Percentiles rank a stretch among this genome's conserved stretches.
Conservation (phyloP, 2,329 filamentous ascomycete species). For the Aspergillus sp. region DNA sequence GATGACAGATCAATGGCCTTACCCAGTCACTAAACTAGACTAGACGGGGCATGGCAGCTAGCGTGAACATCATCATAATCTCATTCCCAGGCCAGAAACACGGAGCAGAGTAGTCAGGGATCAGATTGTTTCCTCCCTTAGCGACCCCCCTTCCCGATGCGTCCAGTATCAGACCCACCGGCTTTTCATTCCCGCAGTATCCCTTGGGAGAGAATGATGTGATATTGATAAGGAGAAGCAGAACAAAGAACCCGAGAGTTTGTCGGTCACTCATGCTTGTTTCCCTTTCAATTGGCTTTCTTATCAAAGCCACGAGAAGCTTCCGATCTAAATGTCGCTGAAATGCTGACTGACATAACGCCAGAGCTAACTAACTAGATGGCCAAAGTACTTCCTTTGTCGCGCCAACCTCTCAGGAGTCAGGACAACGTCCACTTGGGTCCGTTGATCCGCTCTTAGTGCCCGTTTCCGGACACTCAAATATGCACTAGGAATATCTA, state of each 20-base stretch:
- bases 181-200: neutral
- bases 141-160: no score
- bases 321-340: neutral
- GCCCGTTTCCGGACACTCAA: neutral
- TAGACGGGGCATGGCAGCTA: neutral
- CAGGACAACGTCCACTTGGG: neutral
- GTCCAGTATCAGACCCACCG: neutral
- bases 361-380: neutral
- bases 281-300: neutral
- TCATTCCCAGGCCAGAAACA: neutral
- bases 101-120: no score
- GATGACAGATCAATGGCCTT: neutral
- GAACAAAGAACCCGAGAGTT: slow-evolving; percentile 4
- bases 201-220: neutral
- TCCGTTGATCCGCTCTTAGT: neutral
- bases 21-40: neutral
- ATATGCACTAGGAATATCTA: neutral
- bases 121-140: no score
- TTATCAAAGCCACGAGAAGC: neutral
- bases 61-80: neutral
- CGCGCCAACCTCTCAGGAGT: neutral
- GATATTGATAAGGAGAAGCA: neutral
- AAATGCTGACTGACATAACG: no score
- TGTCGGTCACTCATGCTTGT: neutral
- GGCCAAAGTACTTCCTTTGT: neutral